A percentile compares a stretch with the other conserved stretches of the same genome.
phyloP scores from a whole-genome alignment of 2,329 filamentous ascomycete genomes.

The Magnaporthiopsis poae region DNA sequence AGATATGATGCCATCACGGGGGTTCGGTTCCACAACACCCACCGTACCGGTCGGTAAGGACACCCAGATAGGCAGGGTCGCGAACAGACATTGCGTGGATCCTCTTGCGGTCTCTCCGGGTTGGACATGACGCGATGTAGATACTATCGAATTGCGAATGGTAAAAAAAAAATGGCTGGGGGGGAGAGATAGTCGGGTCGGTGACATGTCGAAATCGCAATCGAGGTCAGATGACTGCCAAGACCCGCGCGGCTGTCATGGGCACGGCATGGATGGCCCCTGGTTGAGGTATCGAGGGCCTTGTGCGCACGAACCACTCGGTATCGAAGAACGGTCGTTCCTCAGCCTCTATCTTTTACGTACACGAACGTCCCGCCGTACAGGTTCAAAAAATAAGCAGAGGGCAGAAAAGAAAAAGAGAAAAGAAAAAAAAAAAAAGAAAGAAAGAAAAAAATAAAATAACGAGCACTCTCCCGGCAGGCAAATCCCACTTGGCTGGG shows the following conservation, averaged over 20 bases:
- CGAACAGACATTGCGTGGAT: no score
- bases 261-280: neutral
- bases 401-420: no score
- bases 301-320: neutral
- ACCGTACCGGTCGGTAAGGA: no score
- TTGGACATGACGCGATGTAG: neutral
- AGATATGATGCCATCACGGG: neutral
- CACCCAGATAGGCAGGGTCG: no score
- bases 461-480: no score
- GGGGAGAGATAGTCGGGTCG: neutral
- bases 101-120: no score
- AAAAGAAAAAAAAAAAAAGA: no score
- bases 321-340: neutral
- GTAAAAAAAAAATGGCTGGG: neutral
- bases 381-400: no score
- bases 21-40: no score
- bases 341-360: neutral
- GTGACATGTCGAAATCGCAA: neutral
- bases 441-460: no score
- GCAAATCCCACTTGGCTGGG: no score
- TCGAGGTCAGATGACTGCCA: neutral
- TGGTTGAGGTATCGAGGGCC: neutral
- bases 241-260: neutral
- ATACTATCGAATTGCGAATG: neutral
- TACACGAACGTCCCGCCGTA: no score